Percentiles rank a stretch among this genome's conserved stretches.
These are phyloP conservation scores for Penicillium samsonianum DNA, from an alignment of 495 filamentous ascomycete species.

Conservation along the genomic window DNA sequence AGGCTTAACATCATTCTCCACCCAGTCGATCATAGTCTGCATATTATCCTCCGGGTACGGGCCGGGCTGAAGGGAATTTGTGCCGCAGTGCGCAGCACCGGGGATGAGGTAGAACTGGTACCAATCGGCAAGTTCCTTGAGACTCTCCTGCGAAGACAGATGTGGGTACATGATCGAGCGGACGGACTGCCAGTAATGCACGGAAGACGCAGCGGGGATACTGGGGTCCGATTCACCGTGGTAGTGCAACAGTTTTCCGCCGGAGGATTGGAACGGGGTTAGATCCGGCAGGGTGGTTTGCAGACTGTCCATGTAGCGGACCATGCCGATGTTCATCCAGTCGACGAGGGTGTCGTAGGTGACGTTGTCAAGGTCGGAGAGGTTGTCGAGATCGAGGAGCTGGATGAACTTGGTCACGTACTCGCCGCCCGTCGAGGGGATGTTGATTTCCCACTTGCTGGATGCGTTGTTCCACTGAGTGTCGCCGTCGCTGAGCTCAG, in stretches of 20 bases:
- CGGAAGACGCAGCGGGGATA: slow-evolving; percentile 50
- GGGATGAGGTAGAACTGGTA: slow-evolving; percentile 55
- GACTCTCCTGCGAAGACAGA: slow-evolving; percentile 37
- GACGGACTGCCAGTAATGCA: slow-evolving; percentile 53
- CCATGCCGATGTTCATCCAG: slow-evolving; percentile 45
- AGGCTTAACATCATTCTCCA: slow-evolving; percentile 47
- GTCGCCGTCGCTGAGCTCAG: slow-evolving; percentile 32
- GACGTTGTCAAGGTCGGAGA: slow-evolving; percentile 38
- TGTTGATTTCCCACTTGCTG: slow-evolving; percentile 22
- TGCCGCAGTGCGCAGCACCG: slow-evolving; percentile 51
- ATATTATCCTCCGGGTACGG: slow-evolving; percentile 49
- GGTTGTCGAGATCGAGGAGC: slow-evolving; percentile 29
- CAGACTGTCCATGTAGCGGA: slow-evolving; percentile 31
- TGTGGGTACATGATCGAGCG: slow-evolving; percentile 50
- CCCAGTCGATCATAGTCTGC: slow-evolving; percentile 50
- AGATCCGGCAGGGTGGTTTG: slow-evolving; percentile 49
- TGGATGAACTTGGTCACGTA: slow-evolving; percentile 31
- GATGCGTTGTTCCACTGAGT: slow-evolving; percentile 26
- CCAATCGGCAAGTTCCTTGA: slow-evolving; percentile 46
- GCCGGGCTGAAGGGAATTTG: slow-evolving; percentile 42
- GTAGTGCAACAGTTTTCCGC: slow-evolving; percentile 54
- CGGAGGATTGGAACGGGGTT: slow-evolving; percentile 39
- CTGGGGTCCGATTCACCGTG: slow-evolving; percentile 54
- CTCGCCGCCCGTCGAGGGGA: slow-evolving; percentile 29
- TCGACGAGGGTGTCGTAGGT: slow-evolving; percentile 51